Evolutionary conservation across 208 protist species (phyloP).

Genomic region (Kentomonas sorsogonicus): DNA sequence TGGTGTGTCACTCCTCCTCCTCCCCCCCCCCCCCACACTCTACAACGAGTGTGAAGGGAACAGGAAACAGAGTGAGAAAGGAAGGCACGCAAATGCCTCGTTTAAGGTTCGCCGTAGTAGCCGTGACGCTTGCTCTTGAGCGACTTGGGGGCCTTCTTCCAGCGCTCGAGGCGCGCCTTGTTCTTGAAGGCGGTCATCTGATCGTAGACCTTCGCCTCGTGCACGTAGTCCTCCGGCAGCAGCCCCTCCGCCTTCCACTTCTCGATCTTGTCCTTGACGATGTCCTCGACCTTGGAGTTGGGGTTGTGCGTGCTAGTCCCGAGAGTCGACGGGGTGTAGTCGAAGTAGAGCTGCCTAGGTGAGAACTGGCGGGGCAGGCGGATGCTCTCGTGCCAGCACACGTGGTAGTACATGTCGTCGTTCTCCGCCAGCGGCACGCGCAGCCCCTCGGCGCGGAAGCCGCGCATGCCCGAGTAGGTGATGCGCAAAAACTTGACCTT

Average conservation of each 20-base stretch:
- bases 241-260: conserved; percentile 88
- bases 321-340: conserved; percentile 76
- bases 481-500: conserved; percentile 84
- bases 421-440: conserved; percentile 75
- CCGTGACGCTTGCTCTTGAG: conserved; percentile 74
- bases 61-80: conserved; percentile 1
- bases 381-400: conserved; percentile 82
- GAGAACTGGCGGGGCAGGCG: conserved; percentile 78
- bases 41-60: background rate
- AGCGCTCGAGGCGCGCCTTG: conserved; percentile 71
- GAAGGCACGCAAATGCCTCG: background rate
- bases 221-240: conserved; percentile 82
- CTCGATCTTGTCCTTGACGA: conserved; percentile 89
- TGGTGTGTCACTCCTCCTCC: too few relatives aligned
- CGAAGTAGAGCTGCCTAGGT: conserved; percentile 87
- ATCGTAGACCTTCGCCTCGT: conserved; percentile 84
- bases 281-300: conserved; percentile 84
- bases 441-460: conserved; percentile 75
- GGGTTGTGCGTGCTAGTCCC: conserved; percentile 38
- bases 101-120: conserved; percentile 65
- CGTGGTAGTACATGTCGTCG: conserved; percentile 87
- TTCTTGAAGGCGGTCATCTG: conserved; percentile 73
- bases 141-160: conserved; percentile 75
- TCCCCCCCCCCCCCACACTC: too few relatives aligned
- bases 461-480: conserved; percentile 78